Percentiles rank a stretch among this genome's conserved stretches.
These are phyloP conservation scores for Hevea brasiliensis DNA, from an alignment of 345 rosid genomes.

Conservation along the genomic window DNA sequence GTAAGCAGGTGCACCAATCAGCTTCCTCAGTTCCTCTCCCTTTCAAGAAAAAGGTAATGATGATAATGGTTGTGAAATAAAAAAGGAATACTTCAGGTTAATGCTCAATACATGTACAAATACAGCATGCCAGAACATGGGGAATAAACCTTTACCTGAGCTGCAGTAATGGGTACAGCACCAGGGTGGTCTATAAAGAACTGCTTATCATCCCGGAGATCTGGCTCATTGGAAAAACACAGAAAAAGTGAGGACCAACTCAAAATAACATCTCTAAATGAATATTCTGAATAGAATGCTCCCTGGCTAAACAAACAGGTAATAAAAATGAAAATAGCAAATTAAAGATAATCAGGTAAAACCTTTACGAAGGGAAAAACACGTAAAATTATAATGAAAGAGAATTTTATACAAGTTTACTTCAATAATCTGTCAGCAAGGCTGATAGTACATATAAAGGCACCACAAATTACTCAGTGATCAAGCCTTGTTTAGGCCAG, in stretches of 20 bases:
- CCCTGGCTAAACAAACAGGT: not conserved
- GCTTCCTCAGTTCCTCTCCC: constrained; percentile 96
- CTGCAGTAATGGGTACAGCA: constrained; percentile 35
- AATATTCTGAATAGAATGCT: not conserved
- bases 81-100: not conserved
- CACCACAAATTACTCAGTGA: not conserved
- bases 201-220: constrained; percentile 39
- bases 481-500: not conserved
- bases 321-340: not conserved
- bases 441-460: not conserved
- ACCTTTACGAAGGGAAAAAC: not conserved
- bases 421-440: not conserved
- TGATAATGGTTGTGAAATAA: not conserved
- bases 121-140: not conserved
- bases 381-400: not conserved
- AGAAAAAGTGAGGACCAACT: not conserved
- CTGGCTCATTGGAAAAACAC: constrained; percentile 17
- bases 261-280: not conserved
- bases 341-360: not conserved
- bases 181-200: constrained; percentile 38
- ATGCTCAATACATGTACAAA: not conserved
- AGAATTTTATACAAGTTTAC: not conserved
- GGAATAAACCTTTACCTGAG: constrained; percentile 18
- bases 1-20: constrained; percentile 81
- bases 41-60: constrained; percentile 23